Conservation (phyloP, 495 filamentous ascomycete genomes). For the Cryomyces antarcticus region DNA sequence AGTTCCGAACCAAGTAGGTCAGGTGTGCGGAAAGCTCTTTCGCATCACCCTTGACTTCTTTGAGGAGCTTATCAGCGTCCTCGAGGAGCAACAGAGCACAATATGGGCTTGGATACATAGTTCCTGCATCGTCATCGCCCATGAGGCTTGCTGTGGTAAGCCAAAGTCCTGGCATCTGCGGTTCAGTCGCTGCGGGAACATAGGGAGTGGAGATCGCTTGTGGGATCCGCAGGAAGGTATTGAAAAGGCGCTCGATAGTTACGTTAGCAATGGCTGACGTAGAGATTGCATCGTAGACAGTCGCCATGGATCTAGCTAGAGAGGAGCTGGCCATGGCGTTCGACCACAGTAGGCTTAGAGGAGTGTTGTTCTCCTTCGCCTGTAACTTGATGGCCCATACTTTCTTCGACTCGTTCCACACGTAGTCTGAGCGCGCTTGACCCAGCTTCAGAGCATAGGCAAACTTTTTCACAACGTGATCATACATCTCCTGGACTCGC, state of each 20-base stretch:
- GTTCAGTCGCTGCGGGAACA: constrained; percentile 44
- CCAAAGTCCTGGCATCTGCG: constrained; percentile 53
- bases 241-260: constrained; percentile 33
- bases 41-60: constrained; percentile 63
- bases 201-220: constrained; percentile 54
- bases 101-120: constrained; percentile 53
- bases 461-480: constrained; percentile 74
- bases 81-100: constrained; percentile 72
- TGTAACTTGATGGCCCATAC: constrained; percentile 63
- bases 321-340: constrained; percentile 54
- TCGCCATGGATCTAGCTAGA: constrained; percentile 66
- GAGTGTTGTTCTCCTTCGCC: constrained; percentile 41
- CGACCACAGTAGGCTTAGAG: constrained; percentile 38
- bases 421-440: constrained; percentile 69
- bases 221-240: constrained; percentile 74
- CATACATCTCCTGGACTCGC: constrained; percentile 59
- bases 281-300: constrained; percentile 61
- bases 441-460: constrained; percentile 78
- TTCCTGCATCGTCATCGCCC: constrained; percentile 40
- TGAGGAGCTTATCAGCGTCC: constrained; percentile 62
- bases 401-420: constrained; percentile 65
- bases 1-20: constrained; percentile 62
- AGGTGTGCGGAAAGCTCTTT: constrained; percentile 47
- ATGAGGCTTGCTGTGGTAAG: constrained; percentile 69
- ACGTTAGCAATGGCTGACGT: constrained; percentile 63